Evolutionary conservation across 805 yeast genomes (phyloP).

Genomic region (Myxozyma mucilagina): DNA sequence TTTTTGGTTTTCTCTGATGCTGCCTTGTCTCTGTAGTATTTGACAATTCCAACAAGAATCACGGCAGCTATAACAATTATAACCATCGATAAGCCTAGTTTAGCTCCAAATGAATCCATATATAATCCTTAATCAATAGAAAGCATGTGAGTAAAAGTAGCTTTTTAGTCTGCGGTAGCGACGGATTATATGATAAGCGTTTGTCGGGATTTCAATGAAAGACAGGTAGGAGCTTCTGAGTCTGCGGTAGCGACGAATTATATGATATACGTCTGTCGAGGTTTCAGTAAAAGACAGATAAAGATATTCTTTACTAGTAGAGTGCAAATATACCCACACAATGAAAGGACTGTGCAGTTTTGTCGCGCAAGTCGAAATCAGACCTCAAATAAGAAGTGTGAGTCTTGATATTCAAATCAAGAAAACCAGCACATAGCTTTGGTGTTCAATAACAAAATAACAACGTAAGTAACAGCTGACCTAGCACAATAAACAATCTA

Average conservation of each 20-base stretch:
- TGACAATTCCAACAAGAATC: neutral
- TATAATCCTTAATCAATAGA: too few relatives aligned
- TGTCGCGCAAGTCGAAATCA: too few relatives aligned
- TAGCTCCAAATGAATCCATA: slow-evolving; percentile 5
- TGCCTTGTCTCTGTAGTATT: neutral
- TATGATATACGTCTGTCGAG: neutral
- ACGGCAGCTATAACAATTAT: neutral
- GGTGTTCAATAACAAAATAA: too few relatives aligned
- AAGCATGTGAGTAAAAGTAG: neutral
- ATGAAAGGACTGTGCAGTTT: too few relatives aligned
- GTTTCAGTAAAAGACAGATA: neutral
- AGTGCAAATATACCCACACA: too few relatives aligned
- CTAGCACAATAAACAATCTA: too few relatives aligned
- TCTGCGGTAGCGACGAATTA: neutral
- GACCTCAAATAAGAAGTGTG: too few relatives aligned
- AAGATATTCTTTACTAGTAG: too few relatives aligned
- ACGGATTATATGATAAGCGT: neutral
- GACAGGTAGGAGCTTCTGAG: neutral
- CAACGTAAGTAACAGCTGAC: too few relatives aligned
- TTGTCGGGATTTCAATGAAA: neutral
- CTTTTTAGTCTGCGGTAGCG: neutral
- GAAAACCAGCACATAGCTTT: too few relatives aligned
- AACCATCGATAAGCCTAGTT: neutral
- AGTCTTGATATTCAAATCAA: too few relatives aligned
- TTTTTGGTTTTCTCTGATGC: neutral